A percentile compares a stretch with the other conserved stretches of the same genome.
Conservation (phyloP, 768 basidiomycete genomes). For the Trichaptum fuscoviolaceum region DNA sequence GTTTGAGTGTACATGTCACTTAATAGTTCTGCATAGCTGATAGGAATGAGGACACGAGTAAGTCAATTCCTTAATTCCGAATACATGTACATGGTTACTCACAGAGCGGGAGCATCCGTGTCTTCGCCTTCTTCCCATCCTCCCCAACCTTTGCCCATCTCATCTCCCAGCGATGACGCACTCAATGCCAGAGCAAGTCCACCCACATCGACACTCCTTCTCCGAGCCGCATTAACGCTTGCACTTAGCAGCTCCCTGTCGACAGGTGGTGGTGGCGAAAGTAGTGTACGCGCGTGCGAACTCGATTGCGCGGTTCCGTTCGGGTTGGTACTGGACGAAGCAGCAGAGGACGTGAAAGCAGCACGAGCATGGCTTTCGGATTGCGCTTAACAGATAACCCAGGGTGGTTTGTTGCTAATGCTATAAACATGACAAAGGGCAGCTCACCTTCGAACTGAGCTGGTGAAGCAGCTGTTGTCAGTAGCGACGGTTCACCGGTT, state of each 20-base stretch:
- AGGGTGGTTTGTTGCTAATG: too few relatives aligned
- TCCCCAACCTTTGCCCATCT: slow-evolving; percentile 55
- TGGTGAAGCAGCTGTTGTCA: neutral
- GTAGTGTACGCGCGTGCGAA: neutral
- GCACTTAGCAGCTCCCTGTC: slow-evolving; percentile 29
- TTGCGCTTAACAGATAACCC: too few relatives aligned
- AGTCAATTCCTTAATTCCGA: neutral
- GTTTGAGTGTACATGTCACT: slow-evolving; percentile 84
- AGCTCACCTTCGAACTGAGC: neutral
- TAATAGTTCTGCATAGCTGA: slow-evolving; percentile 73
- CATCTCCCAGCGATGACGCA: neutral
- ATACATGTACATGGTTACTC: slow-evolving; percentile 1
- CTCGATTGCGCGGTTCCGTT: neutral
- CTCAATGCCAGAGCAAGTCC: slow-evolving; percentile 75
- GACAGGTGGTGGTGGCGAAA: neutral
- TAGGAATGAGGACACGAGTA: neutral
- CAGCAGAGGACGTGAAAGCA: neutral
- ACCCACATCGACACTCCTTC: slow-evolving; percentile 86
- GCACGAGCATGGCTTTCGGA: too few relatives aligned
- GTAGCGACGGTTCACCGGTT: neutral
- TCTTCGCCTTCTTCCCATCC: slow-evolving; percentile 46
- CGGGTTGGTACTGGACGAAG: neutral
- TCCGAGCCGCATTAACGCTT: slow-evolving; percentile 80
- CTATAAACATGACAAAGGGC: too few relatives aligned
- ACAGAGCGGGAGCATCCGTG: slow-evolving; percentile 17